A percentile compares a stretch with the other conserved stretches of the same genome.
Evolutionary conservation across 352 stramenopile genomes (phyloP).

Genomic region (Pythium aquatile): DNA sequence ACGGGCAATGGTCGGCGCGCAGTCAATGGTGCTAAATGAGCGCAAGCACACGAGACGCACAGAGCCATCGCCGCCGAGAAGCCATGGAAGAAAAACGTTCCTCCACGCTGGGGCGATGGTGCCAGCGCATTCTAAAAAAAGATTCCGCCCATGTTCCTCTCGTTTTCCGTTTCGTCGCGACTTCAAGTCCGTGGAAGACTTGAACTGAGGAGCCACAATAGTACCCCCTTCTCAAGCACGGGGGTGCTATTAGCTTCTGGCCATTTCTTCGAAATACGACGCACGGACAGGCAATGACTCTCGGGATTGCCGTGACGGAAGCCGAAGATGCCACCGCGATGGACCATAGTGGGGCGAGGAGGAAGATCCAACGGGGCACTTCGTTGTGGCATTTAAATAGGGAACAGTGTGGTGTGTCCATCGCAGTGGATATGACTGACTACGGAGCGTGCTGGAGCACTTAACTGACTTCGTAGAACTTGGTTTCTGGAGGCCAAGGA

Average conservation of each 20-base stretch:
- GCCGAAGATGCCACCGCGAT: too few species aligned
- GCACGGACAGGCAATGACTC: neutral
- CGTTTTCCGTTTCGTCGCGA: constrained; percentile 27
- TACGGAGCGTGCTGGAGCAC: neutral
- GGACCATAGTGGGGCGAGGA: too few species aligned
- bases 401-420: neutral
- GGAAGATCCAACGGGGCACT: neutral
- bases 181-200: constrained; percentile 1
- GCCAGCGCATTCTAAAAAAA: constrained; percentile 27
- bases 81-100: constrained; percentile 29
- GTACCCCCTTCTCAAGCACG: neutral
- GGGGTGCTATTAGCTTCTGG: neutral
- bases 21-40: neutral
- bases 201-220: neutral
- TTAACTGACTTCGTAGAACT: constrained; percentile 64
- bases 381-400: constrained; percentile 5
- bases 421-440: too few species aligned
- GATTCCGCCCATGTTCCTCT: constrained; percentile 34
- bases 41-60: neutral
- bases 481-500: constrained; percentile 44
- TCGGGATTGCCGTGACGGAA: too few species aligned
- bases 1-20: neutral
- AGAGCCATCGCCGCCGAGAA: constrained; percentile 4
- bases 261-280: neutral
- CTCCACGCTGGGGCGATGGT: neutral